Percentiles rank a stretch among this genome's conserved stretches.
These are phyloP conservation scores for Wallacemonas sp. DNA, from an alignment of 208 protist species.

Conservation along the genomic window DNA sequence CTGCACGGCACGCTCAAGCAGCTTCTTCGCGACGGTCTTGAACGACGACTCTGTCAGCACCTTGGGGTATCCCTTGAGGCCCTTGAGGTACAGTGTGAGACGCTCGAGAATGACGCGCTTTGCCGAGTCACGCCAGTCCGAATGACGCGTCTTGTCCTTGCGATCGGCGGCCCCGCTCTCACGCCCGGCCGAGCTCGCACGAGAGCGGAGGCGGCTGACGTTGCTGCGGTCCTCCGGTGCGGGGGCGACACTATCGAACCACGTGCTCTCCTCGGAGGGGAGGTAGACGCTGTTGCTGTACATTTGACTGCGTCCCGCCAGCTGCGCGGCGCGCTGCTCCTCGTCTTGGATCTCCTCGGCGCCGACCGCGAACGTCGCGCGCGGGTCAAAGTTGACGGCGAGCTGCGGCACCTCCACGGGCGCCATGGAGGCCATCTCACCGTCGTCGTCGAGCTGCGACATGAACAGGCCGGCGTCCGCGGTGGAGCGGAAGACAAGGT, in stretches of 20 bases:
- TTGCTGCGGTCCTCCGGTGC: background rate
- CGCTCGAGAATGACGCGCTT: slow-evolving; percentile 84
- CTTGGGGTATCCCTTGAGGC: slow-evolving; percentile 47
- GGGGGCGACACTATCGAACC: slow-evolving; percentile 32
- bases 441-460: slow-evolving; percentile 9
- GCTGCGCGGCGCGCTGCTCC: slow-evolving; percentile 23
- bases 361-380: slow-evolving; percentile 30
- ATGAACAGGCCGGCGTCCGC: slow-evolving; percentile 9
- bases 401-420: slow-evolving; percentile 34
- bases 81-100: slow-evolving; percentile 71
- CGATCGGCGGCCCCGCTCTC: slow-evolving; percentile 6
- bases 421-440: slow-evolving; percentile 7
- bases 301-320: slow-evolving; percentile 36
- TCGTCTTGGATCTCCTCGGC: slow-evolving; percentile 26
- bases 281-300: slow-evolving; percentile 49
- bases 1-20: slow-evolving; percentile 74
- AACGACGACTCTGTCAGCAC: slow-evolving; percentile 64
- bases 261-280: slow-evolving; percentile 43
- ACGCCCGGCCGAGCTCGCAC: slow-evolving; percentile 24
- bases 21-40: slow-evolving; percentile 44
- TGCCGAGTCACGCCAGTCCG: slow-evolving; percentile 64
- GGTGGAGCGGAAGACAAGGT: slow-evolving; percentile 10
- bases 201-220: slow-evolving; percentile 21
- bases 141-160: background rate
- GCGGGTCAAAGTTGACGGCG: slow-evolving; percentile 40